phyloP scores from a whole-genome alignment of 257 asterid species.

The Solanum raphanifolium region DNA sequence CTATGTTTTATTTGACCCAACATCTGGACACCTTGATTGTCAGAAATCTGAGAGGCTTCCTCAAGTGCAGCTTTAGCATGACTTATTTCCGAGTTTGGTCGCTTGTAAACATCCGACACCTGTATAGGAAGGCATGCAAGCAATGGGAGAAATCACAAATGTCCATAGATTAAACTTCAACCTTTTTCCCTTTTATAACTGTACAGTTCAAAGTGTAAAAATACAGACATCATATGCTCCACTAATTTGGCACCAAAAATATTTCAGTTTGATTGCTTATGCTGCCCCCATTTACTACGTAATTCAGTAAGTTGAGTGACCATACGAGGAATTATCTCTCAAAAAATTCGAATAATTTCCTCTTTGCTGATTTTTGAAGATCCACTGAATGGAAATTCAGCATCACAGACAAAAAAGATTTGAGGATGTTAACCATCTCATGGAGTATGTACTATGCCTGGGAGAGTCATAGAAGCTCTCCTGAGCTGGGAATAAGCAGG shows the following conservation, averaged over 20 bases:
- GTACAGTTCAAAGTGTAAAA: background rate
- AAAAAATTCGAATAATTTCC: background rate
- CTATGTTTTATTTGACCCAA: constrained; percentile 88
- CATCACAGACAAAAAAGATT: background rate
- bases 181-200: background rate
- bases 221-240: background rate
- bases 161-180: background rate
- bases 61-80: constrained; percentile 55
- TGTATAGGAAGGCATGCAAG: constrained; percentile 15
- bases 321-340: background rate
- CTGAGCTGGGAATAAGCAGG: background rate
- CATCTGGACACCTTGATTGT: constrained; percentile 66
- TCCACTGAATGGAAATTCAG: background rate
- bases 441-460: background rate
- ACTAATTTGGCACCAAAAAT: background rate
- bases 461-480: background rate
- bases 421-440: background rate
- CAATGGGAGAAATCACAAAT: background rate
- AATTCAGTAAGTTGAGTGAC: background rate
- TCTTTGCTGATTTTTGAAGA: background rate
- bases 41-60: constrained; percentile 47
- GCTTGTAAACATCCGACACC: constrained; percentile 87
- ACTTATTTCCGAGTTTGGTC: constrained; percentile 67
- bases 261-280: background rate
- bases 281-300: background rate